A percentile compares a stretch with the other conserved stretches of the same genome.
These are phyloP conservation scores for Fusarium sp. DNA, from an alignment of 2,329 filamentous ascomycete species.

Conservation along the genomic window DNA sequence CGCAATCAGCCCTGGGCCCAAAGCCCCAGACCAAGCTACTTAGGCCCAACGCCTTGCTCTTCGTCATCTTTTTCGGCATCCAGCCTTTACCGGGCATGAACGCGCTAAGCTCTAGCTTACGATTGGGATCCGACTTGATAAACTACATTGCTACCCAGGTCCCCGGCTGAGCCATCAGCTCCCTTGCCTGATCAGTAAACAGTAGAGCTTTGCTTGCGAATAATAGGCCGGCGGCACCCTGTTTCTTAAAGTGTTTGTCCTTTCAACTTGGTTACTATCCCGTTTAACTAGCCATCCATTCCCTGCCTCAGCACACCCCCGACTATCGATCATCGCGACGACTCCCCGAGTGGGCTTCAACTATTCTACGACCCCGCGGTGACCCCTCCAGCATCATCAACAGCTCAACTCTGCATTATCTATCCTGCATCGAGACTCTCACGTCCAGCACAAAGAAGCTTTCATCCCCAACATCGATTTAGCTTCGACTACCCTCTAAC, in stretches of 20 bases:
- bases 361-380: slow-evolving; percentile 43
- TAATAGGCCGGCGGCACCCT: slow-evolving; percentile 47
- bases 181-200: slow-evolving; percentile 46
- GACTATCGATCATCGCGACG: slow-evolving; percentile 44
- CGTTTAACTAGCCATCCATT: slow-evolving; percentile 43
- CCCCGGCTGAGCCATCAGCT: slow-evolving; percentile 47
- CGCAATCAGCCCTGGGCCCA: slow-evolving; percentile 48
- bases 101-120: slow-evolving; percentile 46
- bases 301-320: slow-evolving; percentile 42
- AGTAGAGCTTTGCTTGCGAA: slow-evolving; percentile 43
- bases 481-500: slow-evolving; percentile 18
- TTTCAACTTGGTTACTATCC: slow-evolving; percentile 44
- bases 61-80: slow-evolving; percentile 46
- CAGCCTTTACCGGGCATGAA: slow-evolving; percentile 47
- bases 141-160: slow-evolving; percentile 46
- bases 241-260: slow-evolving; percentile 39
- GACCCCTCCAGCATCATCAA: slow-evolving; percentile 41
- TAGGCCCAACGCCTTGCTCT: slow-evolving; percentile 46
- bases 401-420: slow-evolving; percentile 13
- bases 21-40: slow-evolving; percentile 47
- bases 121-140: slow-evolving; percentile 47
- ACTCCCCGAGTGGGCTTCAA: slow-evolving; percentile 40
- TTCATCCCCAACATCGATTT: slow-evolving; percentile 14
- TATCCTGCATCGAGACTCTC: slow-evolving; percentile 11
- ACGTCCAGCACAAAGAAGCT: neutral